Conservation (phyloP, 495 filamentous ascomycete genomes). For the Viridothelium virens region DNA sequence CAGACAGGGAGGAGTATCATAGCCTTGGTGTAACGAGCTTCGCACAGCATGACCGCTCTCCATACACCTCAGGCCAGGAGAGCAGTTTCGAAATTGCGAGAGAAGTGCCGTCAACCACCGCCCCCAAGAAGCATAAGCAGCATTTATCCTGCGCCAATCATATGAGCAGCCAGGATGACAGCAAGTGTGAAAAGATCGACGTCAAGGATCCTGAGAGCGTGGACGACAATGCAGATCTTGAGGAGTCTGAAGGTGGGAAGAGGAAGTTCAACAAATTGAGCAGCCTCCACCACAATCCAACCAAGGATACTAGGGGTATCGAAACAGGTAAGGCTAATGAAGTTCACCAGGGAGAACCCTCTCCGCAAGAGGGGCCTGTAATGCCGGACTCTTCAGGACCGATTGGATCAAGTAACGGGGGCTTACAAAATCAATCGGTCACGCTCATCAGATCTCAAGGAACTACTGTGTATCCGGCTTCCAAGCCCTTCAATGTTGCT, state of each 20-base stretch:
- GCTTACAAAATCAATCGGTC: constrained; percentile 4
- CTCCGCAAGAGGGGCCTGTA: not conserved
- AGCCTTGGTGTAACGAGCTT: constrained; percentile 4
- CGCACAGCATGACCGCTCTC: not conserved
- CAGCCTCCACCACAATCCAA: not conserved
- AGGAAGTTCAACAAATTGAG: not conserved
- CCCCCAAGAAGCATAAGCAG: not conserved
- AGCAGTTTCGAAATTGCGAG: constrained; percentile 3
- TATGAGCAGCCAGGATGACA: not conserved
- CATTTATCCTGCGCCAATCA: not conserved
- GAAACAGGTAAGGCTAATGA: not conserved
- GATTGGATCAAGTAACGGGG: not conserved
- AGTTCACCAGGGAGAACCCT: not conserved
- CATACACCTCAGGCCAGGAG: not conserved
- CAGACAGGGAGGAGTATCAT: not conserved
- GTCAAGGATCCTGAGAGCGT: not conserved
- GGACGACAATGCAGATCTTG: not conserved
- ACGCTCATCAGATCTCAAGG: constrained; percentile 5
- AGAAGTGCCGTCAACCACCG: constrained; percentile 4
- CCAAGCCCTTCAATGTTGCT: not conserved
- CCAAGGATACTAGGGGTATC: not conserved
- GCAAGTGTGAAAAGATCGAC: not conserved
- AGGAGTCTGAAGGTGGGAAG: not conserved
- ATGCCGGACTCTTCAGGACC: not conserved
- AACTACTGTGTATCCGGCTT: not conserved